Evolutionary conservation across 345 rosid species (phyloP).

Genomic region (Euphorbia pulcherrima): DNA sequence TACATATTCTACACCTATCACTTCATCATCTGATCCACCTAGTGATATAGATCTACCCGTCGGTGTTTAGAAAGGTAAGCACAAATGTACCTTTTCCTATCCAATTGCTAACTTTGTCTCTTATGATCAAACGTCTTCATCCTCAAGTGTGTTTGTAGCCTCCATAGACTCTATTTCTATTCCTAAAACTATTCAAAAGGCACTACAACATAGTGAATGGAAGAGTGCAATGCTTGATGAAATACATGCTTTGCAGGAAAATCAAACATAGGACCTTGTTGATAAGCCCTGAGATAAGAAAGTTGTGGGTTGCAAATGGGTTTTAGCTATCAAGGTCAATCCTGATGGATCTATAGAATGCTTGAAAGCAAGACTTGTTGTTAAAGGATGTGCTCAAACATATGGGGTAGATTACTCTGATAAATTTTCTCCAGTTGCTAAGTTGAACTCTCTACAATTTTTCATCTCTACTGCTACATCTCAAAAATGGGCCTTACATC

Average conservation of each 20-base stretch:
- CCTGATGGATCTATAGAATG: no score
- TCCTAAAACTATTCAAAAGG: background rate
- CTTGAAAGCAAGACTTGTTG: background rate
- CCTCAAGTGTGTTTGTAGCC: background rate
- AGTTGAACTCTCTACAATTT: no score
- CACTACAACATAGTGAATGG: background rate
- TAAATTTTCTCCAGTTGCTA: no score
- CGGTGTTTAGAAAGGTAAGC: background rate
- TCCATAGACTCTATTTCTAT: background rate
- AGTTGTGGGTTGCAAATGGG: background rate
- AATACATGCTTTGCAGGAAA: no score
- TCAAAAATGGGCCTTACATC: background rate
- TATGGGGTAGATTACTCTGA: no score
- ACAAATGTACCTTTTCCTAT: background rate
- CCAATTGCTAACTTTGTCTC: background rate
- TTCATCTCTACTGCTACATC: background rate
- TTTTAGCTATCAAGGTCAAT: background rate
- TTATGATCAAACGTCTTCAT: background rate
- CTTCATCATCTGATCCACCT: no score
- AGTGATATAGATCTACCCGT: background rate
- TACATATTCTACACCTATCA: no score
- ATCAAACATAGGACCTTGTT: no score
- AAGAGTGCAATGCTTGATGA: background rate
- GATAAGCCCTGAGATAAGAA: background rate
- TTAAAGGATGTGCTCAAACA: no score